A percentile compares a stretch with the other conserved stretches of the same genome.
Evolutionary conservation across 2,329 filamentous ascomycete species (phyloP).

Genomic region (Periconia macrospinosa): DNA sequence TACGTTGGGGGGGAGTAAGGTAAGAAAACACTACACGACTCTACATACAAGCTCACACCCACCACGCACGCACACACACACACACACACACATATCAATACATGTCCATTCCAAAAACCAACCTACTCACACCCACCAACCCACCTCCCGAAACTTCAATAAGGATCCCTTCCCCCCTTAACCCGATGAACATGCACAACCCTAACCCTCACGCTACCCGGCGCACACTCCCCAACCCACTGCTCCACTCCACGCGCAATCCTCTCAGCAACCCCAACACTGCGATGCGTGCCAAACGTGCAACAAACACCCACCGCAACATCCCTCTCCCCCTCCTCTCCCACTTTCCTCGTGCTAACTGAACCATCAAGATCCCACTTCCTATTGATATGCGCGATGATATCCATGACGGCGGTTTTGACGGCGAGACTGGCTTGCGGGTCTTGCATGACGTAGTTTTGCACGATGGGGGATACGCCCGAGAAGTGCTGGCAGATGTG

Average conservation of each 20-base stretch:
- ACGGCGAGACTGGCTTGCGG: slow-evolving; percentile 16
- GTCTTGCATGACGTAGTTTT: slow-evolving; percentile 25
- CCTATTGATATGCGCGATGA: slow-evolving; percentile 9
- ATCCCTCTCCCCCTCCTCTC: slow-evolving; percentile 3
- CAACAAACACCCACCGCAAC: slow-evolving; percentile 28
- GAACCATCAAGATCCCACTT: background rate
- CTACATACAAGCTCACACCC: too few species aligned
- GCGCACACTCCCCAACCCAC: slow-evolving; percentile 4
- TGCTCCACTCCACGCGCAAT: slow-evolving; percentile 23
- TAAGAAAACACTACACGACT: too few species aligned
- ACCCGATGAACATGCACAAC: slow-evolving; percentile 33
- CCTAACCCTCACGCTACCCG: slow-evolving; percentile 16
- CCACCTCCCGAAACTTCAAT: background rate
- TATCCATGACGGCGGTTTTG: slow-evolving; percentile 8
- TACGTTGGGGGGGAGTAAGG: too few species aligned
- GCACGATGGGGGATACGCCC: slow-evolving; percentile 22
- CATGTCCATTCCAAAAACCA: too few species aligned
- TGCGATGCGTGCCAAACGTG: slow-evolving; percentile 32
- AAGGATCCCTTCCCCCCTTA: slow-evolving; percentile 17
- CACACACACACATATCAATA: too few species aligned
- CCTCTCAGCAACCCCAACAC: slow-evolving; percentile 32
- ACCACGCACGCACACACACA: too few species aligned
- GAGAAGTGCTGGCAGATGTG: slow-evolving; percentile 23
- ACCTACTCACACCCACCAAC: too few species aligned
- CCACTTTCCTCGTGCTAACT: background rate